phyloP scores from a whole-genome alignment of 179 eudicot species.

The Heliamphora ciliata region DNA sequence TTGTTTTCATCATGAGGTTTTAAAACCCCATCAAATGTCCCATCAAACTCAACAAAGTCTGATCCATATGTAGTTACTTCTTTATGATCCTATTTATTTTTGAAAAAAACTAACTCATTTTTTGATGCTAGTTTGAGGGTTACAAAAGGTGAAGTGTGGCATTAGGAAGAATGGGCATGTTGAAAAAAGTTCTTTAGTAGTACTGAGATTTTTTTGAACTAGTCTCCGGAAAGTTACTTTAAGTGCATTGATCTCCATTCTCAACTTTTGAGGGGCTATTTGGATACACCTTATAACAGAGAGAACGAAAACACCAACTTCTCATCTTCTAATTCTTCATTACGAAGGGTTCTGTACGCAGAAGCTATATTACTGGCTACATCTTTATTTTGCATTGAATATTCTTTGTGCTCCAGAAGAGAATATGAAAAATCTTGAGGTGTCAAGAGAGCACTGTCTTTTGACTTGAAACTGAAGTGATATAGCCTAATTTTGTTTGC shows the following conservation, averaged over 20 bases:
- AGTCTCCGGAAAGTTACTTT: too few species aligned
- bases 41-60: too few species aligned
- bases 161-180: too few species aligned
- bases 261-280: conserved; percentile 10
- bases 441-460: background rate
- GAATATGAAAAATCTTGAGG: background rate
- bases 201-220: too few species aligned
- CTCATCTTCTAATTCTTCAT: background rate
- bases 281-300: background rate
- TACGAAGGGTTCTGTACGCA: background rate
- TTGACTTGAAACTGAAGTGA: background rate
- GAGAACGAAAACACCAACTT: background rate
- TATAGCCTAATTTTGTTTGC: background rate
- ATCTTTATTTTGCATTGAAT: background rate
- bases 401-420: background rate
- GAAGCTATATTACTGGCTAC: background rate
- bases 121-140: too few species aligned
- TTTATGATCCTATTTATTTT: too few species aligned
- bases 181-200: too few species aligned
- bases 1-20: too few species aligned
- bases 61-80: too few species aligned
- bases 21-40: too few species aligned
- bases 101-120: too few species aligned
- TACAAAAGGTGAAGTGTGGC: too few species aligned
- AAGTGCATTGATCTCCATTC: background rate